Evolutionary conservation across 2,329 filamentous ascomycete species (phyloP), one percentile per base, ranked within the genome.

Genomic region (Stagonosporopsis vannaccii): DNA sequence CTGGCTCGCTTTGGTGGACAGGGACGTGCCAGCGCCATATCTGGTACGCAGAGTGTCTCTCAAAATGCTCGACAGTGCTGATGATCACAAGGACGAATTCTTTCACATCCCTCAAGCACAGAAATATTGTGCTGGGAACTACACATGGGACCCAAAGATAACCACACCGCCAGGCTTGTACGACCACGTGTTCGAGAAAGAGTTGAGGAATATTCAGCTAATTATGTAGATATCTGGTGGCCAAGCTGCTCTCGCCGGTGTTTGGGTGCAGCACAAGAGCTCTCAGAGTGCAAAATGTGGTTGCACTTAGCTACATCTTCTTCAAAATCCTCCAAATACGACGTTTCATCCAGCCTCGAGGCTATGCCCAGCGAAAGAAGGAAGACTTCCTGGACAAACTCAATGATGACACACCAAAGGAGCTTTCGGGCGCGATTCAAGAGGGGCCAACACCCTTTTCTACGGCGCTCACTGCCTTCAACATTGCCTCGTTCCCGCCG

Each of bases 101-200:
- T 96, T 95, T 61, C 91, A 99, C 74, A 88, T 97, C 20, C 91
- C 92, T 0, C 95, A 99, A 77, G 92, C 92, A 0, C 91, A 96
- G 68, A 86, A 85, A 26, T 99, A 97, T 75, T 97, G 93, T 75
- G 75, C 84, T 36, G 88, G 89, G 11, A 84, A 84, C 50, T 73
- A 76, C 12, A 82, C 91, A 52, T 99, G 95, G 95, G 93, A 99
- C 76, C 89, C 94, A 57, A 99, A 98, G 75, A 95, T 99, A 71
- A 99, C 95, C 0, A 99, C 95, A 1, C 95, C 95, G 0, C 94
- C 95, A 0, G 95, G 93, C 30, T 79, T 99, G 68, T 81, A 78
- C 45, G 65, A 68, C 78, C 17, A 28, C 7, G 2, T 19, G 12
- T 30, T 17, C 32, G 15, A 9, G 1, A 9, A 28, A 6, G 8